These are phyloP conservation scores for Sphaerobolus stellatus DNA, from an alignment of 1,284 basidiomycete genomes.

Conservation along the genomic window DNA sequence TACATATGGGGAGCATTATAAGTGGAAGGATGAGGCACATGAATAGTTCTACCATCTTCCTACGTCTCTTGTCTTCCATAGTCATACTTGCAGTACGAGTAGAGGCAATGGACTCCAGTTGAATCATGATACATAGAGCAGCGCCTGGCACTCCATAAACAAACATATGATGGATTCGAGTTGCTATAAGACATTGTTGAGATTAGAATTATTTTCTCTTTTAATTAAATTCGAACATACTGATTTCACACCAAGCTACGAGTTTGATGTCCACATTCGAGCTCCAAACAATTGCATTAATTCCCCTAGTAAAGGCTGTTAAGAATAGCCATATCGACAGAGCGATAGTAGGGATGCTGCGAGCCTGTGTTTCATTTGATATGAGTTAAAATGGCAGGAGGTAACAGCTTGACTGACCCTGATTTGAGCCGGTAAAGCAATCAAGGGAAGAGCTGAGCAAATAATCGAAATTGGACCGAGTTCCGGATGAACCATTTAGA, in stretches of 20 bases:
- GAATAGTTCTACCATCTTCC: slow-evolving; percentile 1
- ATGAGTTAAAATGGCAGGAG: neutral
- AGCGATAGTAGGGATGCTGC: slow-evolving; percentile 55
- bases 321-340: slow-evolving; percentile 58
- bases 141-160: slow-evolving; percentile 45
- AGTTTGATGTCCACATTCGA: slow-evolving; percentile 51
- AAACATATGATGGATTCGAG: slow-evolving; percentile 14
- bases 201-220: neutral
- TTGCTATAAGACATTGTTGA: slow-evolving; percentile 9
- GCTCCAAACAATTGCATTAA: slow-evolving; percentile 70
- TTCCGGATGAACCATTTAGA: slow-evolving; percentile 6
- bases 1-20: slow-evolving; percentile 8
- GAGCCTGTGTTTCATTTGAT: slow-evolving; percentile 32
- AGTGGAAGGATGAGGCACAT: slow-evolving; percentile 7
- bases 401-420: neutral
- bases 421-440: neutral
- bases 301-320: slow-evolving; percentile 48
- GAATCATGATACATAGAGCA: slow-evolving; percentile 57
- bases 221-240: slow-evolving; percentile 37
- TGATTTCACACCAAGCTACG: slow-evolving; percentile 74
- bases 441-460: neutral
- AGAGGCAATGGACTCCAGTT: slow-evolving; percentile 49
- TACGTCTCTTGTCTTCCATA: neutral
- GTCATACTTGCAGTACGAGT: neutral
- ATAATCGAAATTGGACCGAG: neutral